These are phyloP conservation scores for Psilocybe azurescens DNA, from an alignment of 768 basidiomycete species.

Conservation along the genomic window DNA sequence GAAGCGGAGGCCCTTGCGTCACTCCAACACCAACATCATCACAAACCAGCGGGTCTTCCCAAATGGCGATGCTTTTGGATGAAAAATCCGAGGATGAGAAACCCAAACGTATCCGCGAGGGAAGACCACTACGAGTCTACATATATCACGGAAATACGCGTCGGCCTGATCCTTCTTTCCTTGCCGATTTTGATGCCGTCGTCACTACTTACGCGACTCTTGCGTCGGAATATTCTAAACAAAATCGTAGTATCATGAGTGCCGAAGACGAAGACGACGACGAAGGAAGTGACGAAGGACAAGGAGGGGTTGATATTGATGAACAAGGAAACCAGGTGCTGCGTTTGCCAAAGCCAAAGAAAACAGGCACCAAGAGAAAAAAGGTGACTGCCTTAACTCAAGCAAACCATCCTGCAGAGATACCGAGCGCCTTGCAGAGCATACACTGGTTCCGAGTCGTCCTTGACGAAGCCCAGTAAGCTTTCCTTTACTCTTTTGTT, in stretches of 20 bases:
- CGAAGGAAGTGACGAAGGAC: conserved; percentile 69
- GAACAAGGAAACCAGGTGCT: conserved; percentile 67
- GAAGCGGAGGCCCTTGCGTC: conserved; percentile 54
- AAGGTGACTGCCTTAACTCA: conserved; percentile 43
- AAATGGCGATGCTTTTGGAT: conserved; percentile 32
- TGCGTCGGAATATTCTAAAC: conserved; percentile 94
- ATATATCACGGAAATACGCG: conserved; percentile 95
- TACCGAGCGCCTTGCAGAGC: conserved; percentile 85
- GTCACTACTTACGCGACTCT: conserved; percentile 97
- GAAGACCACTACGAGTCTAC: conserved; percentile 78
- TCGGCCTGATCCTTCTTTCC: conserved; percentile 81
- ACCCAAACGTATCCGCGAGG: conserved; percentile 45
- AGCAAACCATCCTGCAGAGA: conserved; percentile 43
- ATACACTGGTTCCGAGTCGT: conserved; percentile 97
- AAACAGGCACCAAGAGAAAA: conserved; percentile 71
- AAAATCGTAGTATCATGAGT: conserved; percentile 65
- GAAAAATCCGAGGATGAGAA: conserved; percentile 37
- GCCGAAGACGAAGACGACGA: conserved; percentile 73
- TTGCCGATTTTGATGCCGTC: conserved; percentile 95
- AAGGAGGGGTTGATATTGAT: conserved; percentile 67
- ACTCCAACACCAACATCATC: conserved; percentile 41
- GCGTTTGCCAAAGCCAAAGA: conserved; percentile 69
- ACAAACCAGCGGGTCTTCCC: conserved; percentile 38
- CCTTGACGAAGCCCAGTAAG: conserved; percentile 94
- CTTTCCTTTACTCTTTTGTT: conserved; percentile 20